These are phyloP conservation scores for Musa acuminata DNA, from an alignment of 176 grass and related monocot species.

Conservation along the genomic window DNA sequence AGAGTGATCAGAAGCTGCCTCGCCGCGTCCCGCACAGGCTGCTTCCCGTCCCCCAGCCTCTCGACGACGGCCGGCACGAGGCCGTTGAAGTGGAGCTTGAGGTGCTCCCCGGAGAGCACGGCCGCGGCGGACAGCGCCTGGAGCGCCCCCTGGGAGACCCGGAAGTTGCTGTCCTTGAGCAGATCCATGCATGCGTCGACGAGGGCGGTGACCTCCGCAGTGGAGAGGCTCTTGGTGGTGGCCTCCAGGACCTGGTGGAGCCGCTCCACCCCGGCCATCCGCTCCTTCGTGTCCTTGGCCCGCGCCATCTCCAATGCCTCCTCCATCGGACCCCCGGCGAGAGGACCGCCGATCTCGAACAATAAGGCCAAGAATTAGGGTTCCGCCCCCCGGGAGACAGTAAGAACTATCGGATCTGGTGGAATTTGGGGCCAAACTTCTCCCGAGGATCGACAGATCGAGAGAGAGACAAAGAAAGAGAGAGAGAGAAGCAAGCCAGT, in stretches of 20 bases:
- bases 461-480: neutral
- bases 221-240: conserved; percentile 36
- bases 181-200: conserved; percentile 75
- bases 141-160: conserved; percentile 49
- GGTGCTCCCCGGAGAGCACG: conserved; percentile 68
- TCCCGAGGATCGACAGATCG: neutral
- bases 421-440: neutral
- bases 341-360: conserved; percentile 2
- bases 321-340: conserved; percentile 30
- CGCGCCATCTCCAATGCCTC: conserved; percentile 73
- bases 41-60: conserved; percentile 70
- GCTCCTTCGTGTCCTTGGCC: conserved; percentile 62
- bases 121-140: conserved; percentile 55
- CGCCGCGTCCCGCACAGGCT: conserved; percentile 65
- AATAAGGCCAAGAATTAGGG: neutral
- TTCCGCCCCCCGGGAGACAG: no score
- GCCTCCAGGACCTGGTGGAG: conserved; percentile 63
- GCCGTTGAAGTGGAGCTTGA: conserved; percentile 71
- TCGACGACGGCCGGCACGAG: conserved; percentile 63
- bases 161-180: conserved; percentile 50
- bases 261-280: conserved; percentile 68
- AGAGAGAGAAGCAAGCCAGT: no score
- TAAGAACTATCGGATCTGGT: neutral
- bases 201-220: conserved; percentile 42
- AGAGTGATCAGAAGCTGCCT: conserved; percentile 68